Evolutionary conservation across 83 land plant species (phyloP).

Genomic region (Picea mariana): DNA sequence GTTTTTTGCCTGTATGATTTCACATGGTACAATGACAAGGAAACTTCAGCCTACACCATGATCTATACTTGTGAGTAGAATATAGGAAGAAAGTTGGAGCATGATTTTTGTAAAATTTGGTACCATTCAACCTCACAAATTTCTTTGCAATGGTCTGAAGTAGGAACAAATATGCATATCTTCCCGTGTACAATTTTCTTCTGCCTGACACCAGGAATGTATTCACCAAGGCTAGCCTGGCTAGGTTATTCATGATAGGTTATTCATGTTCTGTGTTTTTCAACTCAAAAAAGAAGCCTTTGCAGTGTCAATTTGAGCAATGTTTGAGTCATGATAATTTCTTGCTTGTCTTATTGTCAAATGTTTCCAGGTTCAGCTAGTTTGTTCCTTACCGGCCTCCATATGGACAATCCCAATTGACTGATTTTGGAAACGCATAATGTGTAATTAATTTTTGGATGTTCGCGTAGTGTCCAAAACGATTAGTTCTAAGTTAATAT

Average conservation of each 20-base stretch:
- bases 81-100: no score
- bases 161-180: neutral
- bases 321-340: conserved; percentile 1
- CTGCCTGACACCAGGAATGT: no score
- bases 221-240: neutral
- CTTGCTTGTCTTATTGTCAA: neutral
- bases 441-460: neutral
- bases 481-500: neutral
- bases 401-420: neutral
- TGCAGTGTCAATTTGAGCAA: neutral
- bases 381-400: neutral
- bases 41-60: no score
- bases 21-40: no score
- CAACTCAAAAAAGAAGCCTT: neutral
- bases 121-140: no score
- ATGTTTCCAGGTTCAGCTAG: neutral
- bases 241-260: neutral
- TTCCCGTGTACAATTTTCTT: no score
- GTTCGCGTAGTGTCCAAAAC: neutral
- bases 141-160: no score
- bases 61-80: no score
- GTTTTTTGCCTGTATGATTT: no score
- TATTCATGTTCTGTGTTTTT: neutral
- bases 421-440: neutral
- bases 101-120: no score